Evolutionary conservation across 2,329 filamentous ascomycete genomes (phyloP).

Genomic region (Fusarium chuoi): DNA sequence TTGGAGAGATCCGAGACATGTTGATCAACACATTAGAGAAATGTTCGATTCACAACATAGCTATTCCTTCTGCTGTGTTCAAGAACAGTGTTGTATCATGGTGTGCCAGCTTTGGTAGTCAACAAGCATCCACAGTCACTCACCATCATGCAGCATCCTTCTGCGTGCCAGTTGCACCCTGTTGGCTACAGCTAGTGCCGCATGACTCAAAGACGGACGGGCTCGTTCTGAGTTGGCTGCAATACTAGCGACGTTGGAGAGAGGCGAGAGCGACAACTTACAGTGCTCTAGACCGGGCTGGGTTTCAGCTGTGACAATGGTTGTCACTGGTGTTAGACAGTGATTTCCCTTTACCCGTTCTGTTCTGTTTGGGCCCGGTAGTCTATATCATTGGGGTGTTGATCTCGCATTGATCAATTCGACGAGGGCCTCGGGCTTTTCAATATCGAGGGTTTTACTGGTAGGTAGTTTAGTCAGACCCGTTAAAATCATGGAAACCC

Average conservation of each 20-base stretch:
- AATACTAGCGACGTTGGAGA: not conserved
- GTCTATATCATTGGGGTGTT: not conserved
- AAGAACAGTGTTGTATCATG: not conserved
- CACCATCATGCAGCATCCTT: slow-evolving; percentile 7
- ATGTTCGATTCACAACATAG: not conserved
- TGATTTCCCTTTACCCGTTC: not conserved
- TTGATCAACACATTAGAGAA: not conserved
- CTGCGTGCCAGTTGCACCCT: slow-evolving; percentile 20
- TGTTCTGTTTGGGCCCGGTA: not conserved
- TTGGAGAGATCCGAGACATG: not conserved
- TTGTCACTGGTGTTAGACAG: not conserved
- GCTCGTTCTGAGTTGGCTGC: slow-evolving; percentile 5
- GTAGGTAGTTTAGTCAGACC: not conserved
- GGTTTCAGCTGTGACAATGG: not conserved
- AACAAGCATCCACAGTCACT: not conserved
- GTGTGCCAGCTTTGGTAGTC: not conserved
- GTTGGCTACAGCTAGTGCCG: slow-evolving; percentile 19
- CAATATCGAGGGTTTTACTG: not conserved
- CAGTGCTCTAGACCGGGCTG: slow-evolving; percentile 20
- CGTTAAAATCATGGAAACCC: not conserved
- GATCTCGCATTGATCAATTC: not conserved
- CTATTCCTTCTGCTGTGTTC: not conserved
- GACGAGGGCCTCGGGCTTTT: not conserved
- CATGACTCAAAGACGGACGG: slow-evolving; percentile 16
- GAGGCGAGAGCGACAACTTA: slow-evolving; percentile 10